Percentiles rank a stretch among this genome's conserved stretches.
These are phyloP conservation scores for Pythium sukuiense DNA, from an alignment of 352 stramenopile species.

Conservation along the genomic window DNA sequence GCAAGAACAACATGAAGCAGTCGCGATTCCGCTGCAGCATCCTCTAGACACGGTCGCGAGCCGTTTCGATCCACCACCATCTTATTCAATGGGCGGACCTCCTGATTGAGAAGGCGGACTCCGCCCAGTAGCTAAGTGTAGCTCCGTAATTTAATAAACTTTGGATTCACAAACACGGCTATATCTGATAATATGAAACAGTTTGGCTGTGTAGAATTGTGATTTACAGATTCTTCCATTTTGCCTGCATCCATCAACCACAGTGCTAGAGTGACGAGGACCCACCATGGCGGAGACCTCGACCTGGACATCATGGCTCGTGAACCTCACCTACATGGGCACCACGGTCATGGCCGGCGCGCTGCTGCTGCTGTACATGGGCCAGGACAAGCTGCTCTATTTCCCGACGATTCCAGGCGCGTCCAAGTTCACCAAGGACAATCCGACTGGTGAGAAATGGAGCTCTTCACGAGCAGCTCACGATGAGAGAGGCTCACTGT, in stretches of 20 bases:
- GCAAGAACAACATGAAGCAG: conserved; percentile 23
- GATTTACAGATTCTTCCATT: background rate
- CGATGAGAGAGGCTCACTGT: background rate
- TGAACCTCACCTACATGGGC: conserved; percentile 63
- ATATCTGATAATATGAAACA: background rate
- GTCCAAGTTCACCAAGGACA: conserved; percentile 82
- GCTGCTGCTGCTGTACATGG: conserved; percentile 76
- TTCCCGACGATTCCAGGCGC: conserved; percentile 75
- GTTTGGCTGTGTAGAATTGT: background rate
- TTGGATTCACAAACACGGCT: conserved; percentile 16
- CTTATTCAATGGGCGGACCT: conserved; percentile 8
- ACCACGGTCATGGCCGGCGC: conserved; percentile 55
- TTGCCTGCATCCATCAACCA: background rate
- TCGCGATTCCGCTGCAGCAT: conserved; percentile 55
- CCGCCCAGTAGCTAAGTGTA: conserved; percentile 13
- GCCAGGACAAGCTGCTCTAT: conserved; percentile 84
- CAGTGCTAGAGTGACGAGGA: background rate
- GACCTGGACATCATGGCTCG: conserved; percentile 55
- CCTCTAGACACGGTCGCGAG: conserved; percentile 35
- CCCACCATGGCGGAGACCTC: conserved; percentile 38
- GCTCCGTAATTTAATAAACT: conserved; percentile 35
- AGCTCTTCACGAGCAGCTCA: background rate
- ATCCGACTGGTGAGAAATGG: conserved; percentile 49
- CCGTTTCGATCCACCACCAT: conserved; percentile 8
- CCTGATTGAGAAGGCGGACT: background rate